Evolutionary conservation across 2,329 filamentous ascomycete species (phyloP), one percentile per base, ranked within the genome.

Genomic region (Aspergillus calidoustus): DNA sequence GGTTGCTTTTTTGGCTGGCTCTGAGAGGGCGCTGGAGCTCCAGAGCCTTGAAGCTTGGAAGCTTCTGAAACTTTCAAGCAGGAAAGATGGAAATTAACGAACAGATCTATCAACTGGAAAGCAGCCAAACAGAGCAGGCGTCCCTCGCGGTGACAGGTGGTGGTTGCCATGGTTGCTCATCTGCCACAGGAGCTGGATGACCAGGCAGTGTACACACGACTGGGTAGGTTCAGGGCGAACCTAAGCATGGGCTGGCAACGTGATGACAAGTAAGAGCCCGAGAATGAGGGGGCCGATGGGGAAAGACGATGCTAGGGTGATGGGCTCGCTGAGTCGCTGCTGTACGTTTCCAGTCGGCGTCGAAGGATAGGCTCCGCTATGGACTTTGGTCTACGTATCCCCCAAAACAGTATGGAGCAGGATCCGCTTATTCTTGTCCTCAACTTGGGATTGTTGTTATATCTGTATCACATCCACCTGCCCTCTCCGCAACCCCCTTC

Each of bases 391-490:
- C 34, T 13, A 41, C 34, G 34, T 41, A 41, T 38, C 15, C n/a
- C 53, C 41, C 4, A 44, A 38, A 55, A 28, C 38, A 47, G 53
- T 55, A 55, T 55, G 53, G 53, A 30, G 11, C 15, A 41, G 44
- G 30, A 47, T 56, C 54, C 54, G 54, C 54, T 56, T 54, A 54
- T 56, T 56, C 43, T 34, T 23, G 46, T 23, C 46, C 23, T 22
- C 48, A 25, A 50, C 34, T 41, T 50, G 48, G 48, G 48, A 34
- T 34, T 43, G n/a, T 17, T 22, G 55, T 41, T 48, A 44, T 63
- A 66, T 63, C 59, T 65, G 63, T 65, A 66, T 58, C 60, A 63
- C 64, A 47, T 58, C 53, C 50, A 41, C 43, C 46, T 43, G 30
- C 30, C 46, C 44, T 34, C 25, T 34, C 25, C 38, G 46, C 43